A percentile compares a stretch with the other conserved stretches of the same genome.
phyloP scores from a whole-genome alignment of 2,329 filamentous ascomycete species.

The Penicillium paneum region DNA sequence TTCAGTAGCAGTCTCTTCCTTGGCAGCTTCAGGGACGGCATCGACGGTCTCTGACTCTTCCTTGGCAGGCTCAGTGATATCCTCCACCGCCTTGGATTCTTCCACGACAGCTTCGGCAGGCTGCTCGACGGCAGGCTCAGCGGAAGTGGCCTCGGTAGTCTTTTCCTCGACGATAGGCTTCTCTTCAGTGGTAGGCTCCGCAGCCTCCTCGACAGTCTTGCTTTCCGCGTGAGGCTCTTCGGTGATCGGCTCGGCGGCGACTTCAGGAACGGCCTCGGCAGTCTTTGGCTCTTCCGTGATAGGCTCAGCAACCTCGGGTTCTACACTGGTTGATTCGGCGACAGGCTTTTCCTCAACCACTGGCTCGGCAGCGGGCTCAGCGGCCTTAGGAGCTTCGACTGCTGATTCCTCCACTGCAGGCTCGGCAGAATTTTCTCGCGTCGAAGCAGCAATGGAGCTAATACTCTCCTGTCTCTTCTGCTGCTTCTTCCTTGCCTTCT shows the following conservation, averaged over 20 bases:
- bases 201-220: not conserved
- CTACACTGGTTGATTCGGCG: not conserved
- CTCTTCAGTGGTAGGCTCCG: not conserved
- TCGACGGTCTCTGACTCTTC: not conserved
- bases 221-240: not conserved
- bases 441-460: constrained; percentile 8
- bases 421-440: constrained; percentile 2
- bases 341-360: constrained; percentile 5
- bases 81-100: constrained; percentile 7
- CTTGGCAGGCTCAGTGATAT: not conserved
- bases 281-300: not conserved
- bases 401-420: constrained; percentile 8
- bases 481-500: constrained; percentile 23
- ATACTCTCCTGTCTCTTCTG: constrained; percentile 20
- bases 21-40: not conserved
- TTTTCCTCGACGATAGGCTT: not conserved
- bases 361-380: not conserved
- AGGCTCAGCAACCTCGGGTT: constrained; percentile 3
- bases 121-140: too few species aligned
- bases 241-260: constrained; percentile 1
- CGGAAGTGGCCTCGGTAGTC: too few species aligned
- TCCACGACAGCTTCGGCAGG: not conserved
- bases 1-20: constrained; percentile 2
- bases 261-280: constrained; percentile 3
- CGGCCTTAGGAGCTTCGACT: constrained; percentile 7